These are phyloP conservation scores for Chrysoporthe puriensis DNA, from an alignment of 2,329 filamentous ascomycete species.

Conservation along the genomic window DNA sequence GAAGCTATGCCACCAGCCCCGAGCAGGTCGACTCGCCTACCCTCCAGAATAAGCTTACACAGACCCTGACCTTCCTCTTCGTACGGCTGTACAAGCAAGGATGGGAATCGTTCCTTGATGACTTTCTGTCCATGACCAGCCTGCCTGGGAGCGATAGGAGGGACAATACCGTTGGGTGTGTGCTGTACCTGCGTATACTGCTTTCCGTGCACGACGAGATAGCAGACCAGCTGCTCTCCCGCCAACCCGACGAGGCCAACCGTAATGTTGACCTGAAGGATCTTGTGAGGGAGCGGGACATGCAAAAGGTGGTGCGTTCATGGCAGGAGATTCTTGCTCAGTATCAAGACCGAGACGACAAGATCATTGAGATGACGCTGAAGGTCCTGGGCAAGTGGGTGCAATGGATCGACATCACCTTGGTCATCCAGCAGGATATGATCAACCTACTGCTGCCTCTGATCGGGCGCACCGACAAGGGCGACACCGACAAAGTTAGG, in stretches of 20 bases:
- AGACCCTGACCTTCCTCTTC: conserved; percentile 94
- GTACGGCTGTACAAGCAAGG: conserved; percentile 81
- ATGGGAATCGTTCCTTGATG: conserved; percentile 90
- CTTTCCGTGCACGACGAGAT: conserved; percentile 96
- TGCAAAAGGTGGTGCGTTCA: conserved; percentile 82
- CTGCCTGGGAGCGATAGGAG: conserved; percentile 59
- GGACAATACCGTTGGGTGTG: conserved; percentile 75
- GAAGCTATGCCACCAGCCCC: conserved; percentile 68
- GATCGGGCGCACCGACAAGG: conserved; percentile 72
- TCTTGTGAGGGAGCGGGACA: conserved; percentile 81
- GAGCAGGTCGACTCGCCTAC: conserved; percentile 69
- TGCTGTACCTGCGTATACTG: conserved; percentile 87
- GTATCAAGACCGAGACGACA: conserved; percentile 72
- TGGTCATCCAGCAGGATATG: conserved; percentile 90
- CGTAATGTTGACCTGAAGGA: conserved; percentile 92
- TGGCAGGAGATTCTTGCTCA: conserved; percentile 89
- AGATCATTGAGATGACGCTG: conserved; percentile 83
- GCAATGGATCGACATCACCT: conserved; percentile 95
- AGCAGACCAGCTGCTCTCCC: conserved; percentile 84
- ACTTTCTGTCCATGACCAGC: conserved; percentile 78
- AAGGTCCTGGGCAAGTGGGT: conserved; percentile 96
- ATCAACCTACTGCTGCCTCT: conserved; percentile 84
- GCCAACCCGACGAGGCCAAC: conserved; percentile 78
- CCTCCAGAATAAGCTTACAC: conserved; percentile 96
- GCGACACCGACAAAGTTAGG: conserved; percentile 76